Conservation (phyloP, 257 asterid species). For the Solanum pinnatisectum region DNA sequence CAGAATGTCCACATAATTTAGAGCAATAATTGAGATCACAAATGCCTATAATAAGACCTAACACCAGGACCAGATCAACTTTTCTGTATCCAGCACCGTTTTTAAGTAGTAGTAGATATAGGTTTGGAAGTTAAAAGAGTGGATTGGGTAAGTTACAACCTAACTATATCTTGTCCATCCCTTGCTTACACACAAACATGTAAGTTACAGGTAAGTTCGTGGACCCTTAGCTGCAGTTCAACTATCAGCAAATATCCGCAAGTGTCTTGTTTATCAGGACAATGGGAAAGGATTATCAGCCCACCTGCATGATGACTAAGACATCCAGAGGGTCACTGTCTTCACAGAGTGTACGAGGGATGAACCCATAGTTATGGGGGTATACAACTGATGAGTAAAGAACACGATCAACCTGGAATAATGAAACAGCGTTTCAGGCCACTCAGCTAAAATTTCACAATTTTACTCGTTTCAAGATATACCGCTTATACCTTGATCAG, state of each 20-base stretch:
- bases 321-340: conserved; percentile 95
- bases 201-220: neutral
- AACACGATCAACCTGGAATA: conserved; percentile 83
- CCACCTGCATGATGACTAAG: conserved; percentile 96
- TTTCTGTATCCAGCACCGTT: neutral
- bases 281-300: neutral
- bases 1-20: neutral
- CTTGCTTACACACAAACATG: neutral
- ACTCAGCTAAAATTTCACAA: neutral
- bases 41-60: neutral
- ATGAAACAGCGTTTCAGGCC: neutral
- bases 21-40: neutral
- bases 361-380: conserved; percentile 97
- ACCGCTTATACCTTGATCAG: conserved; percentile 63
- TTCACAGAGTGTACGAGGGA: conserved; percentile 95
- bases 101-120: neutral
- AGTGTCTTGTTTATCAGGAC: neutral
- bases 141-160: neutral
- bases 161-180: neutral
- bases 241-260: neutral
- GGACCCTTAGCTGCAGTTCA: neutral
- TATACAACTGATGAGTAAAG: conserved; percentile 96
- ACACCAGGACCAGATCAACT: neutral
- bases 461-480: neutral
- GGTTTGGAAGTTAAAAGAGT: neutral